phyloP scores from a whole-genome alignment of 805 yeast species.

The Starmera pachycereana region DNA sequence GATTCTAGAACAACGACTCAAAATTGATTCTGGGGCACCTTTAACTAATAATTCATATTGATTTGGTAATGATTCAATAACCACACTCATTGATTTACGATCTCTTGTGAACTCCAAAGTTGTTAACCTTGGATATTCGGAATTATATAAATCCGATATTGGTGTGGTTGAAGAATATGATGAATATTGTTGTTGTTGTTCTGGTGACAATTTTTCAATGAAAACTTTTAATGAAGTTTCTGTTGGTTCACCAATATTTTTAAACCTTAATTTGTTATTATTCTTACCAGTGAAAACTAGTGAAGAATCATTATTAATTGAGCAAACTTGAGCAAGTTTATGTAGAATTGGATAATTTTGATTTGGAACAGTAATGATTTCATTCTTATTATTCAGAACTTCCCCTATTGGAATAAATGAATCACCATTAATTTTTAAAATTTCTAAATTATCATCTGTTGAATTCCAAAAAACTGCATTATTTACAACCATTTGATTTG shows the following conservation, averaged over 20 bases:
- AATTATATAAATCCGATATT: slow-evolving; percentile 15
- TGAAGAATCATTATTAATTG: slow-evolving; percentile 28
- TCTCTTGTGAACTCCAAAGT: slow-evolving; percentile 39
- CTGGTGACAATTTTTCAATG: slow-evolving; percentile 18
- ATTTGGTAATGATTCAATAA: slow-evolving; percentile 21
- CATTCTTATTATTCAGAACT: slow-evolving; percentile 15
- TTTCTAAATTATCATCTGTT: slow-evolving; percentile 14
- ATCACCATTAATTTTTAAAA: slow-evolving; percentile 30
- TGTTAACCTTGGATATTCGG: slow-evolving; percentile 20
- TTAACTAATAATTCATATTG: slow-evolving; percentile 29
- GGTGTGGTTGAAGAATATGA: slow-evolving; percentile 26
- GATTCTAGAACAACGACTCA: slow-evolving; percentile 31
- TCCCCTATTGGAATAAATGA: slow-evolving; percentile 22
- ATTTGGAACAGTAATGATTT: slow-evolving; percentile 23
- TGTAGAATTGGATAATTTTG: slow-evolving; percentile 23
- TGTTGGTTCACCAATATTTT: slow-evolving; percentile 42
- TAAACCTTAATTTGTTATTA: slow-evolving; percentile 4
- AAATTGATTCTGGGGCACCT: slow-evolving; percentile 46
- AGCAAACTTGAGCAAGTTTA: slow-evolving; percentile 19
- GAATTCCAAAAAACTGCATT: slow-evolving; percentile 21
- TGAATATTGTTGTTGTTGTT: slow-evolving; percentile 9
- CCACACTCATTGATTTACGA: slow-evolving; percentile 44
- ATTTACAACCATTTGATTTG: slow-evolving; percentile 37
- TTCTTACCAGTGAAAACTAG: slow-evolving; percentile 23
- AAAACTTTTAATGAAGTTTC: slow-evolving; percentile 43